Evolutionary conservation across 2,329 filamentous ascomycete species (phyloP).

Genomic region (Ilyonectria robusta): DNA sequence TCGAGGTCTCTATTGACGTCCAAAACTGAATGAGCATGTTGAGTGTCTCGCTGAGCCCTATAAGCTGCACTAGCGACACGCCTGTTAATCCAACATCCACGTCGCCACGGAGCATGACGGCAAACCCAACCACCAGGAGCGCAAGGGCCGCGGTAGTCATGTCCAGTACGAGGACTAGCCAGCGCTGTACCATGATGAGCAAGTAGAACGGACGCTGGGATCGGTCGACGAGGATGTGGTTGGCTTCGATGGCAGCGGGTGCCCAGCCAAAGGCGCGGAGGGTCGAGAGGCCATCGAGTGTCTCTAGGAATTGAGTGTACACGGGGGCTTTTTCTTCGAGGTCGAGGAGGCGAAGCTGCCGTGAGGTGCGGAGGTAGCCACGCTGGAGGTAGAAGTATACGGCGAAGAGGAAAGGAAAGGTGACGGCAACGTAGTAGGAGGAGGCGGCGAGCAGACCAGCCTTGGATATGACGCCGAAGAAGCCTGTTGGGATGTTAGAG

Average conservation of each 20-base stretch:
- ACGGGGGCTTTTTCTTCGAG: constrained; percentile 59
- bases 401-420: constrained; percentile 59
- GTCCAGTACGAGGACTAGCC: constrained; percentile 67
- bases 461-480: constrained; percentile 49
- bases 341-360: constrained; percentile 59
- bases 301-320: constrained; percentile 61
- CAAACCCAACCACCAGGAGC: constrained; percentile 62
- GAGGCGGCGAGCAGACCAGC: constrained; percentile 44
- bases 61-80: constrained; percentile 50
- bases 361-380: constrained; percentile 59
- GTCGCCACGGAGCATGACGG: constrained; percentile 51
- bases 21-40: constrained; percentile 54
- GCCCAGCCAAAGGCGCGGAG: constrained; percentile 69
- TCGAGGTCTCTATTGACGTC: constrained; percentile 56
- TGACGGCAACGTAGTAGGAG: constrained; percentile 54
- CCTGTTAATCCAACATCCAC: constrained; percentile 52
- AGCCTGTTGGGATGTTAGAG: constrained; percentile 45
- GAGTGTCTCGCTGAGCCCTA: constrained; percentile 53
- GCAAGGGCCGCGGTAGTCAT: constrained; percentile 63
- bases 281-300: constrained; percentile 61
- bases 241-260: constrained; percentile 56
- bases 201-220: constrained; percentile 72
- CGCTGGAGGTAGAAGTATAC: constrained; percentile 60
- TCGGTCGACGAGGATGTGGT: constrained; percentile 63
- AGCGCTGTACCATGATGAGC: constrained; percentile 69